Evolutionary conservation across 164 flowering plant species (phyloP).

Genomic region (Vitis amurensis): DNA sequence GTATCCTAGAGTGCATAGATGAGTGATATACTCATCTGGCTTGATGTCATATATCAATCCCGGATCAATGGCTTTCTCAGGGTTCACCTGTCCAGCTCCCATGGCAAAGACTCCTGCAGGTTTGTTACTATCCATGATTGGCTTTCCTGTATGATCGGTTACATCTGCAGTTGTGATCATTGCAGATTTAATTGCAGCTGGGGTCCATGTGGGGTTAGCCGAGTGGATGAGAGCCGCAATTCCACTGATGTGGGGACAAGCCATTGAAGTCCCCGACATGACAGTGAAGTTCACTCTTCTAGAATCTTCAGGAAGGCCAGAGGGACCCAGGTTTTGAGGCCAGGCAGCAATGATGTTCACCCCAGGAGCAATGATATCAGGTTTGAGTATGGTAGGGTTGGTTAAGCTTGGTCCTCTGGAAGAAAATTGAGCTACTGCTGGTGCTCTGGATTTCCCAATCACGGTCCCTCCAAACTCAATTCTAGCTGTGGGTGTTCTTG

Average conservation of each 20-base stretch:
- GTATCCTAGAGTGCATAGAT: slow-evolving; percentile 76
- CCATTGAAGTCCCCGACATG: slow-evolving; percentile 97
- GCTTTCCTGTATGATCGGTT: slow-evolving; percentile 54
- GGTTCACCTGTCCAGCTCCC: slow-evolving; percentile 95
- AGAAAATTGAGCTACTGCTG: slow-evolving; percentile 83
- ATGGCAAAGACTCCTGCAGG: slow-evolving; percentile 64
- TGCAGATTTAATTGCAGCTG: slow-evolving; percentile 87
- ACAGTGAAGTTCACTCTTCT: slow-evolving; percentile 80
- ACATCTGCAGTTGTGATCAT: slow-evolving; percentile 81
- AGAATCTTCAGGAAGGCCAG: slow-evolving; percentile 72
- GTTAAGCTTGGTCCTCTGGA: slow-evolving; percentile 83
- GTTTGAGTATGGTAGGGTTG: slow-evolving; percentile 80
- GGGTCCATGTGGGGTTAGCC: slow-evolving; percentile 76
- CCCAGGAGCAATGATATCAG: slow-evolving; percentile 90
- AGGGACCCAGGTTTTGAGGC: slow-evolving; percentile 89
- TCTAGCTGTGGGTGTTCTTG: slow-evolving; percentile 61
- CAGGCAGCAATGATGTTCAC: slow-evolving; percentile 96
- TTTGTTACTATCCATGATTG: slow-evolving; percentile 66
- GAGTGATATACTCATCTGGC: slow-evolving; percentile 69
- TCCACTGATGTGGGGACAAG: slow-evolving; percentile 93
- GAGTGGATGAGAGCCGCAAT: slow-evolving; percentile 67
- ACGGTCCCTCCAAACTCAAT: slow-evolving; percentile 73
- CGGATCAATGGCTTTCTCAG: slow-evolving; percentile 70
- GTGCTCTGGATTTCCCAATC: slow-evolving; percentile 65
- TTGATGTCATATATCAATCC: slow-evolving; percentile 78